These are phyloP conservation scores for Candida mesenterica DNA, from an alignment of 1,139 yeast species.

Conservation along the genomic window DNA sequence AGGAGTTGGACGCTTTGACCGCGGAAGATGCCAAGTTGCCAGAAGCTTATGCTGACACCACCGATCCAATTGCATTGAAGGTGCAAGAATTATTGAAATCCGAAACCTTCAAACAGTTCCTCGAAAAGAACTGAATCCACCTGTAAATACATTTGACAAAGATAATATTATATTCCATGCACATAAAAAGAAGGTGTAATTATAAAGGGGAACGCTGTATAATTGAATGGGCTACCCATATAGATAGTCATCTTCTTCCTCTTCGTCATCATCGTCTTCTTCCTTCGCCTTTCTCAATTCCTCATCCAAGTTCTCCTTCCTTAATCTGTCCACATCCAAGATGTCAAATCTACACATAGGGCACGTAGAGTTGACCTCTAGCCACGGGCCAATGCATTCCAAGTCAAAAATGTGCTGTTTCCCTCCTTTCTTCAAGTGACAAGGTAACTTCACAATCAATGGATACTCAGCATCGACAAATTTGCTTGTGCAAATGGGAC, in stretches of 20 bases:
- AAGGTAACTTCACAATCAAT: conserved; percentile 76
- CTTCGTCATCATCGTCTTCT: conserved; percentile 61
- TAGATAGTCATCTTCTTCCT: conserved; percentile 36
- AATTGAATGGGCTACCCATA: no score
- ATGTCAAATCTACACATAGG: conserved; percentile 85
- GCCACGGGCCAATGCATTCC: conserved; percentile 92
- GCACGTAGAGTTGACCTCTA: conserved; percentile 74
- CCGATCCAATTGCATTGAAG: conserved; percentile 66
- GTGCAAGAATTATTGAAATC: conserved; percentile 67
- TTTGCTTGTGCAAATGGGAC: conserved; percentile 81
- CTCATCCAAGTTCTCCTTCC: conserved; percentile 42
- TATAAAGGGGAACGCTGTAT: no score
- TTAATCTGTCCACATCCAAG: conserved; percentile 36
- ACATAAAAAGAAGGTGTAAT: neutral
- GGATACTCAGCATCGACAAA: conserved; percentile 77
- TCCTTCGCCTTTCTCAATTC: conserved; percentile 45
- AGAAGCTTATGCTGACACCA: conserved; percentile 35
- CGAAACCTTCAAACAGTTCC: conserved; percentile 46
- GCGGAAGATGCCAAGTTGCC: conserved; percentile 33
- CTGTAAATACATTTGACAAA: conserved; percentile 7
- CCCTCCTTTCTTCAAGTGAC: conserved; percentile 41
- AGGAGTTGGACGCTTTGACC: conserved; percentile 29
- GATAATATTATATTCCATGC: conserved; percentile 2
- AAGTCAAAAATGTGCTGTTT: conserved; percentile 73
- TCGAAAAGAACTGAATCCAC: conserved; percentile 21